These are phyloP conservation scores for Pyricularia grisea DNA, from an alignment of 2,329 filamentous ascomycete species.

Conservation along the genomic window DNA sequence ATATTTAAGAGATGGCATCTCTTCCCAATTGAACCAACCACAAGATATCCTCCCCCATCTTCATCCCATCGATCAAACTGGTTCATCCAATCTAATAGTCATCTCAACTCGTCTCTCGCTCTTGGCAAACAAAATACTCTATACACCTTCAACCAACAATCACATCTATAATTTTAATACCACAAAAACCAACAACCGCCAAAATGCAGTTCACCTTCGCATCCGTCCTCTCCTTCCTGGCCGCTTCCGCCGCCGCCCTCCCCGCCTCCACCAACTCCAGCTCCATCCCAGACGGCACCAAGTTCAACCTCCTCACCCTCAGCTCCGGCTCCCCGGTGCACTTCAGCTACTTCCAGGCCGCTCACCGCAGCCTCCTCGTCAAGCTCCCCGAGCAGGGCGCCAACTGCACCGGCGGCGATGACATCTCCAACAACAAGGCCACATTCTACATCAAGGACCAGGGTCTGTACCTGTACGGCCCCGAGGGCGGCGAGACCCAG, in stretches of 20 bases:
- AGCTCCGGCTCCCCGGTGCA: constrained; percentile 40
- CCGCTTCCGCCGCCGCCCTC: constrained; percentile 19
- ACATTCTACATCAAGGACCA: constrained; percentile 39
- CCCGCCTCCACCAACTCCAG: constrained; percentile 8
- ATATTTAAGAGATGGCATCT: background rate
- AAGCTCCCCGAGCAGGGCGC: constrained; percentile 34
- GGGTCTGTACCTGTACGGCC: constrained; percentile 37
- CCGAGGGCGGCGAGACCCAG: constrained; percentile 29
- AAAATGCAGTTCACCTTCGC: constrained; percentile 41
- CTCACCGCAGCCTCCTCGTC: constrained; percentile 31
- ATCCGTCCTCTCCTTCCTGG: constrained; percentile 29
- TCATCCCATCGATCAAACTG: background rate
- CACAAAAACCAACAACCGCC: background rate
- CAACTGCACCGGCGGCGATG: constrained; percentile 29
- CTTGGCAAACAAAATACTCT: background rate
- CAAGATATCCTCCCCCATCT: background rate
- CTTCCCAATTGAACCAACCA: background rate
- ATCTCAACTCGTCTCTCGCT: background rate
- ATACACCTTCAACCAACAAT: background rate
- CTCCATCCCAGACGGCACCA: constrained; percentile 12
- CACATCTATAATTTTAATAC: background rate
- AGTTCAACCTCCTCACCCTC: constrained; percentile 40
- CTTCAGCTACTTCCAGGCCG: constrained; percentile 33
- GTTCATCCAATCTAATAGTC: background rate
- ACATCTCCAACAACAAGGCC: constrained; percentile 27